Percentiles rank a stretch among this genome's conserved stretches.
These are phyloP conservation scores for Neocatenulostroma microsporum DNA, from an alignment of 2,329 filamentous ascomycete genomes.

Conservation along the genomic window DNA sequence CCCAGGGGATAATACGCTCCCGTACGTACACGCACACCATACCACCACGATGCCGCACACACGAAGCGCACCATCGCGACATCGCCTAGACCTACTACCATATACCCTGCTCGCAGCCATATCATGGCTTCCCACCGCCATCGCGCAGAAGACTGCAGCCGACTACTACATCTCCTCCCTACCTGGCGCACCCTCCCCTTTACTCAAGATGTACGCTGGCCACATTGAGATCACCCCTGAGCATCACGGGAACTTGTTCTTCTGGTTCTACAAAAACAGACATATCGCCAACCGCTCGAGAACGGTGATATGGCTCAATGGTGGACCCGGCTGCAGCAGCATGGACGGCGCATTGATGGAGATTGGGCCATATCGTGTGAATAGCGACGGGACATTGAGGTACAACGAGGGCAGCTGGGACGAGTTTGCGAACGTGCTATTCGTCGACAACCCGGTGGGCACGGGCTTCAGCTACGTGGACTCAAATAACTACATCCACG, in stretches of 20 bases:
- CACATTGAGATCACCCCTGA: slow-evolving; percentile 85
- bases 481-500: slow-evolving; percentile 75
- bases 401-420: slow-evolving; percentile 97
- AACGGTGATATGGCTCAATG: slow-evolving; percentile 94
- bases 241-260: slow-evolving; percentile 89
- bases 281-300: slow-evolving; percentile 89
- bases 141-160: slow-evolving; percentile 55
- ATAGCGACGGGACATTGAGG: slow-evolving; percentile 60
- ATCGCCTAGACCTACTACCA: slow-evolving; percentile 1
- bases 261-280: slow-evolving; percentile 95
- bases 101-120: neutral
- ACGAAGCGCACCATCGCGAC: slow-evolving; percentile 3
- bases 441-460: slow-evolving; percentile 94
- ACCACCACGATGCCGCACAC: slow-evolving; percentile 6
- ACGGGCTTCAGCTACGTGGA: slow-evolving; percentile 95
- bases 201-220: slow-evolving; percentile 96
- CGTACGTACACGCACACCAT: neutral
- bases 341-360: slow-evolving; percentile 97
- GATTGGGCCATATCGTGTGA: slow-evolving; percentile 83
- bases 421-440: slow-evolving; percentile 93
- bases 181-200: slow-evolving; percentile 71
- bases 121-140: slow-evolving; percentile 4
- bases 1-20: no score
- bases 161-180: slow-evolving; percentile 86
- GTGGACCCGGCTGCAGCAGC: slow-evolving; percentile 92